These are phyloP conservation scores for Kurtzmaniella cleridarum DNA, from an alignment of 805 yeast species.

Conservation along the genomic window DNA sequence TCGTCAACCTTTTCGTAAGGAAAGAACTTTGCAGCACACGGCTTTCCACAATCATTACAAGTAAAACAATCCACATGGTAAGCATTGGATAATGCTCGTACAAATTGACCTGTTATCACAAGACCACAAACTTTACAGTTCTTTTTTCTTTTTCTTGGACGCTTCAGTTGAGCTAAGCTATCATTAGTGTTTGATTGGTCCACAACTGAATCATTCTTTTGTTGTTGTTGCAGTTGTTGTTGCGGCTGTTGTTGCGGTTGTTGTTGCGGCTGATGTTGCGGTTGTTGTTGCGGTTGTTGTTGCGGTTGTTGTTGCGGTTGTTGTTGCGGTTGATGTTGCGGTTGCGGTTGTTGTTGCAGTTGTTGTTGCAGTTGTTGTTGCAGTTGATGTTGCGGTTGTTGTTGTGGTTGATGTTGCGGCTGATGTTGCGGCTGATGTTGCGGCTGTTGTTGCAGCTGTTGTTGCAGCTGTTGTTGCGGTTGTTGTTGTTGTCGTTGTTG, in stretches of 20 bases:
- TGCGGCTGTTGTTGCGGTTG: not conserved
- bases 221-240: not conserved
- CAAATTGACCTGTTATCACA: slow-evolving; percentile 60
- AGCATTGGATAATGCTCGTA: slow-evolving; percentile 73
- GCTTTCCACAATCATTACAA: slow-evolving; percentile 78
- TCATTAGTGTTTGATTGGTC: not conserved
- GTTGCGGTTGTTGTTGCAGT: slow-evolving; percentile 1
- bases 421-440: slow-evolving; percentile 4
- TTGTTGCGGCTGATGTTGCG: not conserved
- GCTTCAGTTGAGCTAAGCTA: not conserved
- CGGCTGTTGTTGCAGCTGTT: slow-evolving; percentile 2
- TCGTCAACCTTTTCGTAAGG: slow-evolving; percentile 64
- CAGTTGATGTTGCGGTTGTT: slow-evolving; percentile 1
- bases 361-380: slow-evolving; percentile 1
- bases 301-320: not conserved
- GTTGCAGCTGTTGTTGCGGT: slow-evolving; percentile 2
- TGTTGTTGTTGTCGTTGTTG: slow-evolving; percentile 1
- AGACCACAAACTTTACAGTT: slow-evolving; percentile 31
- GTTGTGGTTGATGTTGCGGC: slow-evolving; percentile 1
- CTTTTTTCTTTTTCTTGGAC: slow-evolving; percentile 18
- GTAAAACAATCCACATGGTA: slow-evolving; percentile 86
- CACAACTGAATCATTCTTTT: not conserved
- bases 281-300: not conserved
- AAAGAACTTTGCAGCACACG: slow-evolving; percentile 83
- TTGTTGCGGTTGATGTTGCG: slow-evolving; percentile 1